Conservation (phyloP, 228 moss, liverwort and hornwort genomes). For the Sphagnum magellanicum region DNA sequence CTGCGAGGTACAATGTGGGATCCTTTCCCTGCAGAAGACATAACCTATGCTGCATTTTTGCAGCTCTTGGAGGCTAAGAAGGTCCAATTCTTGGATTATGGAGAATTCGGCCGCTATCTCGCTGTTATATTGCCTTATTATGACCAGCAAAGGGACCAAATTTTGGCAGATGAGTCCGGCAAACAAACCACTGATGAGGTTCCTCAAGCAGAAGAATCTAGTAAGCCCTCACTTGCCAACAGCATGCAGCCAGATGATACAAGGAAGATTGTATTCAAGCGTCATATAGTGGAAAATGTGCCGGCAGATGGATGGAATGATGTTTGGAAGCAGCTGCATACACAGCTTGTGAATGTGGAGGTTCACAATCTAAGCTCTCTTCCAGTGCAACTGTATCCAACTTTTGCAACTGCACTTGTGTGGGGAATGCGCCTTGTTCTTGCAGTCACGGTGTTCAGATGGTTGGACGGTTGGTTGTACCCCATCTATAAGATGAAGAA, state of each 20-base stretch:
- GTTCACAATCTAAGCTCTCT: conserved; percentile 70
- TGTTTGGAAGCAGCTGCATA: conserved; percentile 82
- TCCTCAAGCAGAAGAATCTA: too few species aligned
- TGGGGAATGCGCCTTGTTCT: conserved; percentile 94
- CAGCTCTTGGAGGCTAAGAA: conserved; percentile 64
- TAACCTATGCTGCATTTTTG: conserved; percentile 76
- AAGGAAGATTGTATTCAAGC: conserved; percentile 62
- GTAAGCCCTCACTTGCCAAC: too few species aligned
- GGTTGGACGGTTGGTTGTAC: conserved; percentile 76
- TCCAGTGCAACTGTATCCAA: conserved; percentile 73
- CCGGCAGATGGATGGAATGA: conserved; percentile 98
- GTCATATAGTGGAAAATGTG: conserved; percentile 81
- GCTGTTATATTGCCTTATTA: conserved; percentile 79
- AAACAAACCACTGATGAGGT: conserved; percentile 14
- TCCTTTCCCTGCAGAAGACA: conserved; percentile 79
- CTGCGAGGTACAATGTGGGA: conserved; percentile 79
- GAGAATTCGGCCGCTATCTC: conserved; percentile 77
- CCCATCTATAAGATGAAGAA: conserved; percentile 87
- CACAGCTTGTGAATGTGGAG: conserved; percentile 76
- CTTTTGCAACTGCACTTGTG: conserved; percentile 78
- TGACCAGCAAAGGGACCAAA: conserved; percentile 23
- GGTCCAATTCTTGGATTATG: conserved; percentile 83
- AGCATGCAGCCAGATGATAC: conserved; percentile 5
- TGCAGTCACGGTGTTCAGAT: conserved; percentile 55
- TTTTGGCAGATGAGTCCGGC: neutral